Conservation (phyloP, 495 filamentous ascomycete species). For the Aspergillus incahuasiensis region DNA sequence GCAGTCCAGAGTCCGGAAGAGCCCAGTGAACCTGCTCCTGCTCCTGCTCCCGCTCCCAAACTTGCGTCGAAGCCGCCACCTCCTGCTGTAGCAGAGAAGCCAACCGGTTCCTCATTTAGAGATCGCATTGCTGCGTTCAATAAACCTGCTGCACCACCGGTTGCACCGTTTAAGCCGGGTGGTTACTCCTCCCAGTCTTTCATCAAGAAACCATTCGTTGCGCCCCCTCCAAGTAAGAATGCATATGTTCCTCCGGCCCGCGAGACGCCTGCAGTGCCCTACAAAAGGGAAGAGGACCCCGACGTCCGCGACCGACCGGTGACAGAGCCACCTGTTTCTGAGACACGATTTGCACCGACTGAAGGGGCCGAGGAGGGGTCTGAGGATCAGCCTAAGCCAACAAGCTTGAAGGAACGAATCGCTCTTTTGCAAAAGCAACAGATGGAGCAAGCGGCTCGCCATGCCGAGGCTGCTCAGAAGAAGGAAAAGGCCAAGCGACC, state of each 20-base stretch:
- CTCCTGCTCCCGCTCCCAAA: slow-evolving; percentile 43
- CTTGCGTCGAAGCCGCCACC: slow-evolving; percentile 40
- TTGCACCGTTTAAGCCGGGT: slow-evolving; percentile 81
- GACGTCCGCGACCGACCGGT: slow-evolving; percentile 61
- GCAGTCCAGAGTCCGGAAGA: slow-evolving; percentile 26
- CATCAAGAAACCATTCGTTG: slow-evolving; percentile 97
- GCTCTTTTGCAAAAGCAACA: slow-evolving; percentile 92
- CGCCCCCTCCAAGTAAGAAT: slow-evolving; percentile 89
- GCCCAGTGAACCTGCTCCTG: slow-evolving; percentile 38
- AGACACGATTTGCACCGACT: slow-evolving; percentile 53
- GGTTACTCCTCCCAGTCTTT: slow-evolving; percentile 62
- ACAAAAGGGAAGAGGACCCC: slow-evolving; percentile 84
- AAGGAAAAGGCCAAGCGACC: slow-evolving; percentile 86
- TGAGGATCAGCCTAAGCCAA: slow-evolving; percentile 81
- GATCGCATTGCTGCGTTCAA: slow-evolving; percentile 98
- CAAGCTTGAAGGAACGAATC: slow-evolving; percentile 90
- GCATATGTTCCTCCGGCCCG: slow-evolving; percentile 76
- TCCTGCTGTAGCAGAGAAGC: slow-evolving; percentile 75
- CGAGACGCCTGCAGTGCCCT: slow-evolving; percentile 66
- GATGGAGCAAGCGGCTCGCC: slow-evolving; percentile 74
- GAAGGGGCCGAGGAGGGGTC: slow-evolving; percentile 51
- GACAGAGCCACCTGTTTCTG: slow-evolving; percentile 42
- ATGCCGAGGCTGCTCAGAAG: slow-evolving; percentile 72
- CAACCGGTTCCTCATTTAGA: slow-evolving; percentile 69
- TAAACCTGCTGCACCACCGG: slow-evolving; percentile 75